Percentiles rank a stretch among this genome's conserved stretches.
phyloP scores from a whole-genome alignment of 805 yeast genomes.

The Wickerhamiella dianesei region DNA sequence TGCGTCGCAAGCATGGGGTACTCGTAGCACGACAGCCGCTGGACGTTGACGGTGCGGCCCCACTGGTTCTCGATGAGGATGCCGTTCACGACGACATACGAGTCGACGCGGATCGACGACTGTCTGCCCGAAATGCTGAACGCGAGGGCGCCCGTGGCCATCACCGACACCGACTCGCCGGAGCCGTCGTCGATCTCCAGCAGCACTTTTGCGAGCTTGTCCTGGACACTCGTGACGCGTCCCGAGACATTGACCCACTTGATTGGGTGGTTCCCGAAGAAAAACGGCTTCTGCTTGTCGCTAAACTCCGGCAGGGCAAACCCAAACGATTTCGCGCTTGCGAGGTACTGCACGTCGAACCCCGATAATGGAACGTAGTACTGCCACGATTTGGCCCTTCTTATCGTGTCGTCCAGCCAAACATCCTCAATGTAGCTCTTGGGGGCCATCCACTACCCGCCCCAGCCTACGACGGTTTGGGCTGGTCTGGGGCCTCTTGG shows the following conservation, averaged over 20 bases:
- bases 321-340: neutral
- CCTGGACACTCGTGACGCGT: neutral
- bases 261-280: conserved; percentile 11
- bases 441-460: neutral
- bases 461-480: too few relatives aligned
- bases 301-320: neutral
- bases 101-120: neutral
- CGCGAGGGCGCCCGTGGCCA: neutral
- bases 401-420: neutral
- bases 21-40: neutral
- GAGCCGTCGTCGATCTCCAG: neutral
- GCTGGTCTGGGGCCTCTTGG: too few relatives aligned
- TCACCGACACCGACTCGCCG: neutral
- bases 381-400: conserved; percentile 2
- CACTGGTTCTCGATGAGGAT: neutral
- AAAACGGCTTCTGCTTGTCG: neutral
- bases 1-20: neutral
- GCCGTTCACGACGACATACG: neutral
- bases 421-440: neutral
- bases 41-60: neutral
- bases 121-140: neutral
- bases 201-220: neutral
- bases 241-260: conserved; percentile 5
- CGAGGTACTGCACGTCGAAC: conserved; percentile 5
- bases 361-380: conserved; percentile 9